These are phyloP conservation scores for Bipolaris zeicola DNA, from an alignment of 2,329 filamentous ascomycete species.

Conservation along the genomic window DNA sequence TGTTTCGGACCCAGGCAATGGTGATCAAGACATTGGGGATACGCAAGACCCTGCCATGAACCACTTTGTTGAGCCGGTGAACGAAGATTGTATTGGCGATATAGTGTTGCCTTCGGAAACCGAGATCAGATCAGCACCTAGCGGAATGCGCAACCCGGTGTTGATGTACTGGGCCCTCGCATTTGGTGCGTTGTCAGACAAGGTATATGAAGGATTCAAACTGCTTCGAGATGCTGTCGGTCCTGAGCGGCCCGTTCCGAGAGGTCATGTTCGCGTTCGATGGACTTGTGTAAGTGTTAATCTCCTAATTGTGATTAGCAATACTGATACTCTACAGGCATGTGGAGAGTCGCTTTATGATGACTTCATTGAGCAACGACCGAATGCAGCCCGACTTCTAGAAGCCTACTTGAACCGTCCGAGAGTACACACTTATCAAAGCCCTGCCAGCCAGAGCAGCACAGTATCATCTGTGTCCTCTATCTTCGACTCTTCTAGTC, in stretches of 20 bases:
- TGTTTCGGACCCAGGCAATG: conserved; percentile 1
- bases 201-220: conserved; percentile 26
- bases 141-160: conserved; percentile 13
- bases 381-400: conserved; percentile 47
- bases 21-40: not conserved
- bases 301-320: not conserved
- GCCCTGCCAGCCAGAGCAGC: conserved; percentile 29
- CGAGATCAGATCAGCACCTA: conserved; percentile 26
- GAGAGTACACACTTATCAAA: conserved; percentile 30
- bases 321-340: conserved; percentile 22
- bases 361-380: conserved; percentile 47
- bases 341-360: conserved; percentile 46
- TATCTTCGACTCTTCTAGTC: conserved; percentile 34
- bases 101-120: conserved; percentile 28
- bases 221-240: conserved; percentile 32
- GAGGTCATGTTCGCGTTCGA: conserved; percentile 41
- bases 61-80: conserved; percentile 21
- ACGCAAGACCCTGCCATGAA: conserved; percentile 9
- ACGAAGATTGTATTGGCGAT: conserved; percentile 22
- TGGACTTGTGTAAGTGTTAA: conserved; percentile 42
- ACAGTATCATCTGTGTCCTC: conserved; percentile 35
- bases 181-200: conserved; percentile 28
- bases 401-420: conserved; percentile 48
- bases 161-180: conserved; percentile 30
- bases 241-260: conserved; percentile 36